Conservation (phyloP, 2,329 filamentous ascomycete genomes). For the Dendryphion nanum region DNA sequence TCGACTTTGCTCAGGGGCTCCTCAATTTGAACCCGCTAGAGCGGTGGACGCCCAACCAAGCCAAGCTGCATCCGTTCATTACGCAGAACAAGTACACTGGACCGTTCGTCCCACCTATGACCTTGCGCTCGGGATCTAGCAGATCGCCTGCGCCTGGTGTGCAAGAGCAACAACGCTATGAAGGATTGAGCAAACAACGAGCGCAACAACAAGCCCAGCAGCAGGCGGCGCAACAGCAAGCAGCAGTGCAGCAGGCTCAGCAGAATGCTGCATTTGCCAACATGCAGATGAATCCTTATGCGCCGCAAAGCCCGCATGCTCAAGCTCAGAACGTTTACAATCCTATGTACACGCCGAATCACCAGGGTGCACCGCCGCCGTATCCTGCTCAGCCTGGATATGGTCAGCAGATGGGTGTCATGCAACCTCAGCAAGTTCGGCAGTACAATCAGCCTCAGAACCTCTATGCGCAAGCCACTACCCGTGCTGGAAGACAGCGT, state of each 20-base stretch:
- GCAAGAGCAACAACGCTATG: constrained; percentile 92
- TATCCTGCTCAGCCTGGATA: constrained; percentile 70
- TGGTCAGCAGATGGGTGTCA: constrained; percentile 56
- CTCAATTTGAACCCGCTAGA: constrained; percentile 94
- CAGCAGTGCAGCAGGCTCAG: constrained; percentile 59
- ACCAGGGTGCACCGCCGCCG: constrained; percentile 71
- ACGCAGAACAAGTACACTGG: constrained; percentile 97
- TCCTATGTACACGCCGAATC: constrained; percentile 69
- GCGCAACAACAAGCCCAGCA: constrained; percentile 52
- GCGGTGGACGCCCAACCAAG: constrained; percentile 96
- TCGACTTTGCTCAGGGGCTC: constrained; percentile 93
- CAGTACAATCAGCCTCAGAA: constrained; percentile 64
- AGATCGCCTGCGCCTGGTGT: constrained; percentile 91
- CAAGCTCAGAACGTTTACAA: constrained; percentile 69
- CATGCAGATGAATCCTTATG: constrained; percentile 59
- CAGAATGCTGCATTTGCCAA: constrained; percentile 67
- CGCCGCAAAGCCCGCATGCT: constrained; percentile 43
- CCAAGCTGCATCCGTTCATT: constrained; percentile 96
- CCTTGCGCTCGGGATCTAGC: constrained; percentile 80
- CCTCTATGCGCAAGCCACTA: constrained; percentile 70
- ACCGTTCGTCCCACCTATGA: constrained; percentile 96
- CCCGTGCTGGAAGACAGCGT: constrained; percentile 77
- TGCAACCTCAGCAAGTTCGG: constrained; percentile 37
- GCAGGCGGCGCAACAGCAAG: constrained; percentile 56
- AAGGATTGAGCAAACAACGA: constrained; percentile 89